phyloP scores from a whole-genome alignment of 768 basidiomycete genomes.

The Boletus huronensis region DNA sequence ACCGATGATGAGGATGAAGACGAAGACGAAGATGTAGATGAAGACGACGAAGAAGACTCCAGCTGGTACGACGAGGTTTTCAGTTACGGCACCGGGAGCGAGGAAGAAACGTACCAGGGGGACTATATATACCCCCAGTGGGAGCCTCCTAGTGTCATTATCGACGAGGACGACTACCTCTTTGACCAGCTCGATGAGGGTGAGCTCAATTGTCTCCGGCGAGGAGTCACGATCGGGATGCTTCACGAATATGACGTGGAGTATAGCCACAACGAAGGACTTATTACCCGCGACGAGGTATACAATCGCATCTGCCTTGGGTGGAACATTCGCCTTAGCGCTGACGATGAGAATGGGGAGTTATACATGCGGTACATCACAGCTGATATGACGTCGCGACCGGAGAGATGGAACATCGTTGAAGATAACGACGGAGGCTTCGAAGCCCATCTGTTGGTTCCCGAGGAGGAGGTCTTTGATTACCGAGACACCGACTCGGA shows the following conservation, averaged over 20 bases:
- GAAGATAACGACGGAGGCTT: conserved; percentile 38
- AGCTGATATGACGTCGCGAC: conserved; percentile 39
- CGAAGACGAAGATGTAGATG: conserved; percentile 26
- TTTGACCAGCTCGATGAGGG: conserved; percentile 34
- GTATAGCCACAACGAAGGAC: conserved; percentile 53
- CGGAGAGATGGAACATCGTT: conserved; percentile 43
- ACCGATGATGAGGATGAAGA: conserved; percentile 25
- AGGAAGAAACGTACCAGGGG: conserved; percentile 38
- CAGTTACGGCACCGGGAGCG: conserved; percentile 34
- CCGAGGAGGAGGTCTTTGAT: conserved; percentile 32
- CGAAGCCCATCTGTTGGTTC: conserved; percentile 41
- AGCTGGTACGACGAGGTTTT: conserved; percentile 33
- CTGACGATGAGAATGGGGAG: conserved; percentile 40
- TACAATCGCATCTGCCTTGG: conserved; percentile 57
- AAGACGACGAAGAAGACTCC: conserved; percentile 30
- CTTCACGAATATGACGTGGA: conserved; percentile 50
- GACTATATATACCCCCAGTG: conserved; percentile 47
- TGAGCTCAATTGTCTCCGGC: conserved; percentile 45
- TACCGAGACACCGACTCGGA: conserved; percentile 41
- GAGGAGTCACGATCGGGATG: conserved; percentile 61
- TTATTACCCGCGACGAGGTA: conserved; percentile 43
- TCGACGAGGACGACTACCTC: conserved; percentile 35
- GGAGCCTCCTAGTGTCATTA: conserved; percentile 50
- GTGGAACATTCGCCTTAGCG: conserved; percentile 58
- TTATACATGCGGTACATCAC: conserved; percentile 39